Evolutionary conservation across 331 rosid genomes (phyloP), one percentile per base, ranked within the genome.

Genomic region (Quercus phellos): DNA sequence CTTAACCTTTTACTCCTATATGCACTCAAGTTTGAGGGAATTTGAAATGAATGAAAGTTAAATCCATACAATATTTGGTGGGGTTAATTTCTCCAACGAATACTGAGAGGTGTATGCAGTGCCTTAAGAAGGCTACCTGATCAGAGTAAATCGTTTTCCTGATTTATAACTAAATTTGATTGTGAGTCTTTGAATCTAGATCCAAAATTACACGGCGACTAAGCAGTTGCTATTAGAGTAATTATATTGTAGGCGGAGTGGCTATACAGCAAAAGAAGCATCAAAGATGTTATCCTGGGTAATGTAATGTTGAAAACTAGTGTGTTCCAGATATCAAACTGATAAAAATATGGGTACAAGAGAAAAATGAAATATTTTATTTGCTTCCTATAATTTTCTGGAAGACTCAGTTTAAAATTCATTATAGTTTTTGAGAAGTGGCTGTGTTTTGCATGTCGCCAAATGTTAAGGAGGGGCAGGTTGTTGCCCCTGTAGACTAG

Each of bases 11-110:
- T 17, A 55, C 19, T 6, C 26, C n/a, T 55, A n/a, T n/a, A 55
- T 17, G 21, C 69, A 4, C 17, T 38, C 43, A 16, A 63, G 42
- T 76, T 50, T 69, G 34, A 76, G n/a, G 63, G n/a, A 61, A 79
- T 67, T 26, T 68, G 53, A 82, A 75, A 68, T 12, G 4, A 70
- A 43, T 68, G 55, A 19, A 74, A 64, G 42, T 66, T 63, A 43
- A 80, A 59, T 51, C 21, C 60, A 17, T 55, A 63, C 19, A 61
- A 35, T 26, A 30, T 30, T 32, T 30, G 70, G 10, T 30, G 13
- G 50, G 70, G 21, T 64, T 17, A 64, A 24, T 14, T 14, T 43
- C 34, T 0, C 22, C 43, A 64, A 17, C 6, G 11, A 14, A 32
- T 30, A 16, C 70, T 64, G n/a, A 2, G 21, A 13, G 68, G 42